Conservation (phyloP, 371 early-diverging fungal species). For the Circinella umbellata region DNA sequence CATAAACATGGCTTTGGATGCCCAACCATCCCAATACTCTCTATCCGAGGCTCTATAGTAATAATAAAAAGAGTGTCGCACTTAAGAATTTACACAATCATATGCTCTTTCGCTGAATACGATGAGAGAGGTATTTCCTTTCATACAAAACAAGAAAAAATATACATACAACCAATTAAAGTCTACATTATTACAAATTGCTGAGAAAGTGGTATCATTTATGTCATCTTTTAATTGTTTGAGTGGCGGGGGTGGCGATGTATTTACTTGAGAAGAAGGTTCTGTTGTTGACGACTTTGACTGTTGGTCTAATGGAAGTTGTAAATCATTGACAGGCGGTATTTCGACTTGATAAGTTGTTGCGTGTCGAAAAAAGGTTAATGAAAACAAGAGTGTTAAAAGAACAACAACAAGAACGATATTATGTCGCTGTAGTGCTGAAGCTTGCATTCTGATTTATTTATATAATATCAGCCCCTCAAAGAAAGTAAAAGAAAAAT, state of each 20-base stretch:
- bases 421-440: slow-evolving; percentile 24
- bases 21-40: slow-evolving; percentile 46
- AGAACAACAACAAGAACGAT: slow-evolving; percentile 22
- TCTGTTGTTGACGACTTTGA: not conserved
- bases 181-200: slow-evolving; percentile 26
- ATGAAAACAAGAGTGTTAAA: slow-evolving; percentile 19
- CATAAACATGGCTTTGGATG: slow-evolving; percentile 43
- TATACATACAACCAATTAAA: slow-evolving; percentile 41
- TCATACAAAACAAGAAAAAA: not conserved
- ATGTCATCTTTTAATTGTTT: slow-evolving; percentile 8
- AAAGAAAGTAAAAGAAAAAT: not conserved
- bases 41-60: slow-evolving; percentile 40
- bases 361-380: slow-evolving; percentile 23
- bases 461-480: not conserved
- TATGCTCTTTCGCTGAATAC: no score
- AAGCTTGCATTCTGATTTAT: slow-evolving; percentile 12
- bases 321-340: slow-evolving; percentile 20
- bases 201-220: not conserved
- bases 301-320: not conserved
- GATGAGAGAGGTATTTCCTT: no score
- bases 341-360: slow-evolving; percentile 15
- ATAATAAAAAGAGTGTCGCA: no score
- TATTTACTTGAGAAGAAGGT: not conserved
- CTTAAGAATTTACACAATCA: no score
- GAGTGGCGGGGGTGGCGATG: slow-evolving; percentile 14